Base-by-base conservation (phyloP, 257 asterid species). In the Primulina huaijiensis region DNA sequence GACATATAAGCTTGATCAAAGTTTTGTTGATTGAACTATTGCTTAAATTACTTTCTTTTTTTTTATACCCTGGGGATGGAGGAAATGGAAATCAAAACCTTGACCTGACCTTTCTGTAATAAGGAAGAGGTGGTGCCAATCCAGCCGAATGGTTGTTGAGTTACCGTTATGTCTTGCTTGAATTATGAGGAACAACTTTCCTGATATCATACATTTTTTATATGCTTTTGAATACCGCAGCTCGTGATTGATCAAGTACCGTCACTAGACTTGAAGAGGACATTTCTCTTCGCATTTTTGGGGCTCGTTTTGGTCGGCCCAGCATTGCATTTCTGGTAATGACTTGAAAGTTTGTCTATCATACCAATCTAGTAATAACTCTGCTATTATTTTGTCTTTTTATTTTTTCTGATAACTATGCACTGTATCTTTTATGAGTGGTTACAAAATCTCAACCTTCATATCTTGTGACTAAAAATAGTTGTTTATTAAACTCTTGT, bases 251-350 rank as follows among this genome's bases (percentile, higher is more conserved):
- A 93, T 79, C 81, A 81, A 85, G 89, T 76, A 46, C 78, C 86
- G 72, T 80, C 89, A 55, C 73, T 83, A 62, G 96, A 93, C 81
- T 69, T 85, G 85, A 90, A 85, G 88, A 88, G 99, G 74, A 82
- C 92, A 25, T 83, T 78, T 75, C 65, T 79, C 17, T 90, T 93
- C 85, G 84, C 96, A 55, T 73, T 86, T 56, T 71, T 93, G 90
- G 98, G 98, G 67, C 86, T 92, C 75, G 91, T 77, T 66, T 84
- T 90, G 88, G 98, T 92, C 66, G 98, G 97, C 77, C 98, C 98
- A 25, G 82, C 96, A 56, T 83, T 90, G 86, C 98, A 93, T 81
- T 82, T 84, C 85, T 93, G 97, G 98, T 90, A 90, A 78, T 63
- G 60, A 23, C 52, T 27, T 66, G 66, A 64, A 59, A 19, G 38